Conservation (phyloP, 176 grass and related monocot species). For the Carex scoparia region DNA sequence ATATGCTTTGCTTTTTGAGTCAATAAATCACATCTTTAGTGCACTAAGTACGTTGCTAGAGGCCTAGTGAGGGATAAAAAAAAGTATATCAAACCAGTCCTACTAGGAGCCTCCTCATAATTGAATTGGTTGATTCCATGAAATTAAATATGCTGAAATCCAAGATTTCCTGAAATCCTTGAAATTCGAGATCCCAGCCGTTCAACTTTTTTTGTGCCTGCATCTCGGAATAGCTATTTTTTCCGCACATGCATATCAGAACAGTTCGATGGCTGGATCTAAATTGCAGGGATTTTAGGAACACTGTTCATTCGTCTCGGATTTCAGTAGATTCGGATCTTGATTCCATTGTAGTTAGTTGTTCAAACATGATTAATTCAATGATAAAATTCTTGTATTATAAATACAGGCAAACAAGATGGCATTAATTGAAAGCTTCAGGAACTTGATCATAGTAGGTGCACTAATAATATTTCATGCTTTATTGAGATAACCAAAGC, state of each 20-base stretch:
- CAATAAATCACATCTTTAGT: not conserved
- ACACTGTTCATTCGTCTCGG: no score
- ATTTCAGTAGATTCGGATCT: no score
- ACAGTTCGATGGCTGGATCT: no score
- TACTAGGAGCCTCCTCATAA: not conserved
- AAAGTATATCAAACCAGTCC: not conserved
- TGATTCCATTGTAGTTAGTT: not conserved
- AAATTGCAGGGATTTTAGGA: no score
- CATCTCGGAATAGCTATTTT: no score
- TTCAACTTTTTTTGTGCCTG: no score
- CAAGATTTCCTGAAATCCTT: no score
- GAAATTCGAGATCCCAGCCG: no score
- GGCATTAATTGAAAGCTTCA: slow-evolving; percentile 26
- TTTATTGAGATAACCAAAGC: slow-evolving; percentile 39
- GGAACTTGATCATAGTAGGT: slow-evolving; percentile 41
- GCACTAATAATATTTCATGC: slow-evolving; percentile 47
- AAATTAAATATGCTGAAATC: no score
- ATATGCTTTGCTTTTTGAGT: not conserved
- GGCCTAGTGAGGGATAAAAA: not conserved
- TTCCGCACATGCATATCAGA: no score
- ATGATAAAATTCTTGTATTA: not conserved
- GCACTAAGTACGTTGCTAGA: not conserved
- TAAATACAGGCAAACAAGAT: slow-evolving; percentile 46
- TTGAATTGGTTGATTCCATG: not conserved
- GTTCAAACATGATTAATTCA: not conserved